Evolutionary conservation across 2,329 filamentous ascomycete species (phyloP), one percentile per base, ranked within the genome.

Genomic region (Venturia carpophila): DNA sequence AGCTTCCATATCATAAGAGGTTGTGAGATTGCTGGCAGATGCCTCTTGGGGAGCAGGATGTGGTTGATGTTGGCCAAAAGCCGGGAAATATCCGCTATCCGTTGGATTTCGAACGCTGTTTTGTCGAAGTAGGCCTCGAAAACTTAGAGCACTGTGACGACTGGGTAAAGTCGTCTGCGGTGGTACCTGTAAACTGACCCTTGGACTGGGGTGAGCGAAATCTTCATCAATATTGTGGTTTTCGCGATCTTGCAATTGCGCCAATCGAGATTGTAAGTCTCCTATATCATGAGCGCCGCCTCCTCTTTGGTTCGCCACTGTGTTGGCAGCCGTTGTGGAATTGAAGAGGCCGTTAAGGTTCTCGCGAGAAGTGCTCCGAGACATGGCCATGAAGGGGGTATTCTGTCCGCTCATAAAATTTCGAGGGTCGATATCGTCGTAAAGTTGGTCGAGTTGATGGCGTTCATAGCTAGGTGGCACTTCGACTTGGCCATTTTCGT

Each of bases 381-480:
- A 85, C 52, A 83, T 81, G 1, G 90, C 83, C 70, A 86, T 87
- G 70, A 91, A 87, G 0, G 94, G 94, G 43, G 91, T 97, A 73
- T 84, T 91, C 66, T 91, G 73, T 21, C 76, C 79, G 68, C 56
- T 62, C 76, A 92, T 87, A 73, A 92, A 89, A n/a, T 90, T 91
- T 64, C 83, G 86, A 10, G 85, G 82, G 70, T 96, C 91, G 66
- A 97, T 83, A 67, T 93, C 91, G 69, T 91, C 91, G 76, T 96
- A 99, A 1, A 97, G 81, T 73, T 91, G 88, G 74, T 99, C 94
- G 34, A 97, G 84, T 56, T 90, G 83, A 75, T 97, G 94, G 71
- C 93, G 86, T 67, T 91, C 92, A 71, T 99, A 99, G 47, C 92
- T 86, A 0, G 94, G 94, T n/a, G 94, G 94, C 13, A 93, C 92